phyloP scores from a whole-genome alignment of 306 rosid species.

The Gleditsia sinensis region DNA sequence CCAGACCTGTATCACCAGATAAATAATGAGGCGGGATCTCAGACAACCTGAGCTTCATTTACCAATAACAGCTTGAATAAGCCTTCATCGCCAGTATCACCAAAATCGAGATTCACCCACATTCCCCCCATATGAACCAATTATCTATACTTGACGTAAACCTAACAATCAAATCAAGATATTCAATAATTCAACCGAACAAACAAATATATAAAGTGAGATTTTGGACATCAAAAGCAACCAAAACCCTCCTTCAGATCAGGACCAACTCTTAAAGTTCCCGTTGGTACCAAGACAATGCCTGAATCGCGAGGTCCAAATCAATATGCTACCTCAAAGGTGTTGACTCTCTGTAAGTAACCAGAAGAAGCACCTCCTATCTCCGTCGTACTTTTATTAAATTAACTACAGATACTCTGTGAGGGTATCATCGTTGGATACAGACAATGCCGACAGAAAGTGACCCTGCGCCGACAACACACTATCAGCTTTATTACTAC shows the following conservation, averaged over 20 bases:
- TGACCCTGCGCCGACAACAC: slow-evolving; percentile 86
- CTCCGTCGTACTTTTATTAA: slow-evolving; percentile 42
- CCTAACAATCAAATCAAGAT: slow-evolving; percentile 35
- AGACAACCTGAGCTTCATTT: slow-evolving; percentile 65
- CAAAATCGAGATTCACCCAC: slow-evolving; percentile 47
- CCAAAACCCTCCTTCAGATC: slow-evolving; percentile 37
- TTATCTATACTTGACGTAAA: slow-evolving; percentile 19
- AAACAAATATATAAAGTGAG: slow-evolving; percentile 23
- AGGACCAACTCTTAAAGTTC: slow-evolving; percentile 13
- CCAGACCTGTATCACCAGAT: slow-evolving; percentile 46
- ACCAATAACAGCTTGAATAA: slow-evolving; percentile 44
- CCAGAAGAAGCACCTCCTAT: slow-evolving; percentile 36
- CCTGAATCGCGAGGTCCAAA: slow-evolving; percentile 29
- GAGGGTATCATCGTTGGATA: slow-evolving; percentile 54
- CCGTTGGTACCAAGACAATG: slow-evolving; percentile 13
- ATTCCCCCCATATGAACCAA: slow-evolving; percentile 39
- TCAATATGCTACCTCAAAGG: slow-evolving; percentile 32
- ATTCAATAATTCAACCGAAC: slow-evolving; percentile 14
- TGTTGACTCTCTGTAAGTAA: slow-evolving; percentile 13
- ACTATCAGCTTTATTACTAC: slow-evolving; percentile 38
- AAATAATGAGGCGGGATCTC: slow-evolving; percentile 55
- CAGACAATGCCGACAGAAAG: slow-evolving; percentile 89
- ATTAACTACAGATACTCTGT: slow-evolving; percentile 38
- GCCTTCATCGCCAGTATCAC: slow-evolving; percentile 30
- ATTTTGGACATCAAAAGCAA: slow-evolving; percentile 26